A percentile compares a stretch with the other conserved stretches of the same genome.
These are phyloP conservation scores for Diaporthe sp. DNA, from an alignment of 2,329 filamentous ascomycete genomes.

Conservation along the genomic window DNA sequence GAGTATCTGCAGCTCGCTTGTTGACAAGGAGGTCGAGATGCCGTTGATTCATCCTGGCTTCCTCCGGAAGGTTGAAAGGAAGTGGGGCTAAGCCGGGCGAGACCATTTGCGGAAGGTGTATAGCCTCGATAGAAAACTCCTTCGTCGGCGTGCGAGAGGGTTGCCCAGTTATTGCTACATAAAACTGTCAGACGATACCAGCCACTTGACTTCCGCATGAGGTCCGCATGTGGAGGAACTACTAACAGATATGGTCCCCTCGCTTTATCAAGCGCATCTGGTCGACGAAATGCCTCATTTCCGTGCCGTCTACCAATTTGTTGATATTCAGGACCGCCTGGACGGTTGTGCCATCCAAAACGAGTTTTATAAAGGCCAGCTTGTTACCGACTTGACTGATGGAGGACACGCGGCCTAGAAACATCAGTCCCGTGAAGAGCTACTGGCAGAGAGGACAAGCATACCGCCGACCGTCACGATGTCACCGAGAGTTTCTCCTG, in stretches of 20 bases:
- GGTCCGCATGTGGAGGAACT: conserved; percentile 53
- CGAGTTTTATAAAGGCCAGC: conserved; percentile 87
- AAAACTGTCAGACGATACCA: conserved; percentile 35
- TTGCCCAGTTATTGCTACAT: conserved; percentile 75
- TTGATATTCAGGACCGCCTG: conserved; percentile 83
- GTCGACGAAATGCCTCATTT: conserved; percentile 65
- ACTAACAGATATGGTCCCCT: conserved; percentile 88
- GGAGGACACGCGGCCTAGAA: conserved; percentile 78
- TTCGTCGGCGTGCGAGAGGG: conserved; percentile 80
- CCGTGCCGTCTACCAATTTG: conserved; percentile 56
- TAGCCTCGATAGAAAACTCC: conserved; percentile 81
- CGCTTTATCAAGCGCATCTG: conserved; percentile 78
- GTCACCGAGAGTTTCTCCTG: conserved; percentile 9
- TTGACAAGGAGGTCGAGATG: conserved; percentile 91
- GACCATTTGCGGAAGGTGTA: conserved; percentile 77
- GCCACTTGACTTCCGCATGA: conserved; percentile 41
- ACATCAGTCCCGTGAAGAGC: conserved; percentile 39
- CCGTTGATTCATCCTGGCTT: conserved; percentile 81
- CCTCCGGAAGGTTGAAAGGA: conserved; percentile 79
- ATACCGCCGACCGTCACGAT: conserved; percentile 36
- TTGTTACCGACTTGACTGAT: conserved; percentile 81
- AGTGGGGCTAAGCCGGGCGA: conserved; percentile 85
- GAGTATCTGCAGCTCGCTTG: conserved; percentile 73
- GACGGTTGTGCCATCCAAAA: conserved; percentile 78
- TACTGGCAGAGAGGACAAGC: conserved; percentile 44